These are phyloP conservation scores for Dryadomyces quercivorus DNA, from an alignment of 2,329 filamentous ascomycete genomes.

Conservation along the genomic window DNA sequence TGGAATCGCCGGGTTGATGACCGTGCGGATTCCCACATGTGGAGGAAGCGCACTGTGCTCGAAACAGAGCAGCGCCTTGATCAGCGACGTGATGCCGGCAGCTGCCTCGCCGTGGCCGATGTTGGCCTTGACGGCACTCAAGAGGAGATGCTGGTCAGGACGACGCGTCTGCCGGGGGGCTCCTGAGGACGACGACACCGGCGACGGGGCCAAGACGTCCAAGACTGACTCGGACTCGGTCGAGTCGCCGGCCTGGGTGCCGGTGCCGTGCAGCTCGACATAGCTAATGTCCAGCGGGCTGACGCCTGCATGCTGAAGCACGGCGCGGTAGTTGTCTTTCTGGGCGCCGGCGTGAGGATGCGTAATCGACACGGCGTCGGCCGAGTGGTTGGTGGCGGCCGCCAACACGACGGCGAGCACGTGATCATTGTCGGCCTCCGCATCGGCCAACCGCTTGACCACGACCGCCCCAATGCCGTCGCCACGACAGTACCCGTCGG, in stretches of 20 bases:
- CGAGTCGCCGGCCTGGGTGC: slow-evolving; percentile 51
- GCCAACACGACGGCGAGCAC: slow-evolving; percentile 48
- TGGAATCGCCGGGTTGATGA: slow-evolving; percentile 39
- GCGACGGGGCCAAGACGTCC: slow-evolving; percentile 11
- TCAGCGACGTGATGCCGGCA: slow-evolving; percentile 27
- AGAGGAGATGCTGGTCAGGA: slow-evolving; percentile 21
- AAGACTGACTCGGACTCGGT: slow-evolving; percentile 48
- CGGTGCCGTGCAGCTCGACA: slow-evolving; percentile 59
- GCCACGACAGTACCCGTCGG: slow-evolving; percentile 52
- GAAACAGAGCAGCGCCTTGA: slow-evolving; percentile 38
- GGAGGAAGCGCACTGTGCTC: slow-evolving; percentile 34
- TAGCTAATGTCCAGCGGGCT: slow-evolving; percentile 48
- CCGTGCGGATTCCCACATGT: slow-evolving; percentile 34
- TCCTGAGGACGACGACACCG: neutral
- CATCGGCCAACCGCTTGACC: slow-evolving; percentile 34
- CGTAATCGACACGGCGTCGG: slow-evolving; percentile 50
- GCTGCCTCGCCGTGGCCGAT: slow-evolving; percentile 36
- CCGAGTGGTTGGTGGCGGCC: slow-evolving; percentile 51
- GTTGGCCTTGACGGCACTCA: slow-evolving; percentile 38
- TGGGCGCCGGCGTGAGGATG: slow-evolving; percentile 48
- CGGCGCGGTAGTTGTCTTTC: slow-evolving; percentile 40
- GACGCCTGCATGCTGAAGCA: slow-evolving; percentile 42
- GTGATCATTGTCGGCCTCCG: slow-evolving; percentile 29
- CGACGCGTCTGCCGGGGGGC: neutral
- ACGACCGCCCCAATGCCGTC: slow-evolving; percentile 31